Base-by-base conservation (phyloP, 1,284 basidiomycete genomes). In the Rhodotorula sp. region DNA sequence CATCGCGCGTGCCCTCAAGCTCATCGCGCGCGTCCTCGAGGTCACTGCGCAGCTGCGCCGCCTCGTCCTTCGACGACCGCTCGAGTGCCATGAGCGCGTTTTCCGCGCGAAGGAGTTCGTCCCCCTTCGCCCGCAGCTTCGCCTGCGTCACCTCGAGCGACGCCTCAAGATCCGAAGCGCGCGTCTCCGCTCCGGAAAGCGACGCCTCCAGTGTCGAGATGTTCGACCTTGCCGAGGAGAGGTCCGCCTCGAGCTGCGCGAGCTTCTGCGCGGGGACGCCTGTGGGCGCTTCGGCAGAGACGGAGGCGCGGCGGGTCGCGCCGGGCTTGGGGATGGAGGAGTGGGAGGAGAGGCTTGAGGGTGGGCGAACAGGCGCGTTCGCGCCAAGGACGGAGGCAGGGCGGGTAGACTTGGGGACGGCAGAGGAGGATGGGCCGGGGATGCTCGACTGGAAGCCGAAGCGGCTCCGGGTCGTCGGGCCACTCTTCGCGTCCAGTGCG, bases 71-170 rank as follows among this genome's bases (percentile, higher is more conserved):
- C 21, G 39, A 34, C 1, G 55, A 37, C 2, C 62, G 44, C 48
- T 75, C 68, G 32, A 67, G 65, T 22, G 68, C 71, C 46, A 70
- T 72, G 32, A 72, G 50, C 29, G 36, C 34, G 41, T 72, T 72
- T 46, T 72, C 71, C 21, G 66, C 41, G 13, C 51, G 39, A 13
- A 69, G 41, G 12, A 69, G 46, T n/a, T 72, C 68, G 22, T 65
- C 59, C 32, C 58, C 39, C 61, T 67, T 67, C 15, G 32, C 22
- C 7, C 48, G 15, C 13, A 70, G 55, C 58, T 69, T 57, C 22
- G 27, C 29, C 51, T 66, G 59, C 3, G 61, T 54, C 0, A 44
- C 10, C 12, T 12, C 27, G 41, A 67, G 53, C 12, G 64, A 53
- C 21, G 53, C n/a, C 19, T 61, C 32, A n/a, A 64, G 59, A 2